phyloP scores from a whole-genome alignment of 2,329 filamentous ascomycete species.

The Cercospora sp. region DNA sequence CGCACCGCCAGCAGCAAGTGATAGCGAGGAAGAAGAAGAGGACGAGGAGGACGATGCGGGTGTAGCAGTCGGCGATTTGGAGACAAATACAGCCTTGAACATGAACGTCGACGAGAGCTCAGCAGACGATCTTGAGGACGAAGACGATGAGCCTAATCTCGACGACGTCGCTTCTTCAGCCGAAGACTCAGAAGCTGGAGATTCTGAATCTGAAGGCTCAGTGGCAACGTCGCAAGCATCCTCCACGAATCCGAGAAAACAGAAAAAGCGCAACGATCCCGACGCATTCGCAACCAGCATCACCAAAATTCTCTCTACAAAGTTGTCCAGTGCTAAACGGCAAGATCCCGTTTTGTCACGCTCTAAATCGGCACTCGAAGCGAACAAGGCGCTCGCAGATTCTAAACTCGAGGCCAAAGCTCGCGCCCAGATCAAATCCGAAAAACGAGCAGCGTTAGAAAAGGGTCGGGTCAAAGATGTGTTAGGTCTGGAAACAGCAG shows the following conservation, averaged over 20 bases:
- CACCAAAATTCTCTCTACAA: slow-evolving; percentile 86
- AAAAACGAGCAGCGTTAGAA: slow-evolving; percentile 76
- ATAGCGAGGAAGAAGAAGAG: slow-evolving; percentile 18
- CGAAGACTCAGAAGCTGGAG: slow-evolving; percentile 22
- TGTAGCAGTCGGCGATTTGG: slow-evolving; percentile 21
- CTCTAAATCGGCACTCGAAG: slow-evolving; percentile 70
- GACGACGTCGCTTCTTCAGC: slow-evolving; percentile 14
- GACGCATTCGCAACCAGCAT: slow-evolving; percentile 88
- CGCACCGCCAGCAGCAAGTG: slow-evolving; percentile 11
- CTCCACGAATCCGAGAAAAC: slow-evolving; percentile 38
- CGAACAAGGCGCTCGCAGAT: slow-evolving; percentile 71
- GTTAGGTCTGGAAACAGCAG: slow-evolving; percentile 60
- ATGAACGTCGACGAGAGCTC: slow-evolving; percentile 21
- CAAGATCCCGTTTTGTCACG: slow-evolving; percentile 89
- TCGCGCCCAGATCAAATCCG: slow-evolving; percentile 72
- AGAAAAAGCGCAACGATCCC: slow-evolving; percentile 88
- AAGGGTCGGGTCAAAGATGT: slow-evolving; percentile 89
- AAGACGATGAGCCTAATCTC: slow-evolving; percentile 43
- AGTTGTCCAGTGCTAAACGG: slow-evolving; percentile 77
- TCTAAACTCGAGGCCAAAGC: slow-evolving; percentile 79
- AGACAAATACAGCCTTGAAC: slow-evolving; percentile 27
- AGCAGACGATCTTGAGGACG: slow-evolving; percentile 40
- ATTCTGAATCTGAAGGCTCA: slow-evolving; percentile 37
- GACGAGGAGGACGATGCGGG: slow-evolving; percentile 20
- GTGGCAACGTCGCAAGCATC: slow-evolving; percentile 32